A percentile compares a stretch with the other conserved stretches of the same genome.
phyloP scores from a whole-genome alignment of 805 yeast species.

The Clavispora asparagi region DNA sequence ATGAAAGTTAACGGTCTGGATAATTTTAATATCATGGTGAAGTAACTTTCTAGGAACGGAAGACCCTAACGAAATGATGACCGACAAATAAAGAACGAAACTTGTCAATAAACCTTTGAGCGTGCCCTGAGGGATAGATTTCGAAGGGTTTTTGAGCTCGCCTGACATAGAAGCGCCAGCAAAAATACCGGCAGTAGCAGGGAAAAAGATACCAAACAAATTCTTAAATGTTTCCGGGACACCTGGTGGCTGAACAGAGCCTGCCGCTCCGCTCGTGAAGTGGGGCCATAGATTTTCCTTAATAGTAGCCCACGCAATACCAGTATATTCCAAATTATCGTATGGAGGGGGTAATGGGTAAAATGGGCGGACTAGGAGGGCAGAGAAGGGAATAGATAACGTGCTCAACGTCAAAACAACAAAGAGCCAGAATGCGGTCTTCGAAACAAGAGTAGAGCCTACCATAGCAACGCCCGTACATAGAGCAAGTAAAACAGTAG shows the following conservation, averaged over 20 bases:
- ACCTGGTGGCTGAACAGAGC: conserved; percentile 54
- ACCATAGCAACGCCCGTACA: conserved; percentile 76
- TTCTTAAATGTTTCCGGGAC: conserved; percentile 69
- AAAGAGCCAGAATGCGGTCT: conserved; percentile 74
- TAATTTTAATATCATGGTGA: conserved; percentile 73
- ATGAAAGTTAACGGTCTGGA: conserved; percentile 73
- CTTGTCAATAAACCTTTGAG: conserved; percentile 76
- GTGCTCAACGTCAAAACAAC: conserved; percentile 65
- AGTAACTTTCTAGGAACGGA: conserved; percentile 78
- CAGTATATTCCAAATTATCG: conserved; percentile 52
- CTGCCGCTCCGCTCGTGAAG: conserved; percentile 90
- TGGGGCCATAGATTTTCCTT: conserved; percentile 66
- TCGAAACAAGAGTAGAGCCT: conserved; percentile 78
- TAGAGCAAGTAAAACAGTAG: conserved; percentile 59
- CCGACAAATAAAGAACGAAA: conserved; percentile 69
- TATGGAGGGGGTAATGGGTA: conserved; percentile 47
- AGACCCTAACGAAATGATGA: conserved; percentile 73
- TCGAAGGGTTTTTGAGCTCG: conserved; percentile 78
- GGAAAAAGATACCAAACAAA: conserved; percentile 92
- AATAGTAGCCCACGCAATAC: conserved; percentile 66
- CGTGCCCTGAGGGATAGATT: conserved; percentile 91
- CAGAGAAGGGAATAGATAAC: conserved; percentile 75
- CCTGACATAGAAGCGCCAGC: conserved; percentile 99
- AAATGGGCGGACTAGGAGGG: conserved; percentile 56
- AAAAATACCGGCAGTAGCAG: conserved; percentile 97